Percentiles rank a stretch among this genome's conserved stretches.
These are phyloP conservation scores for Hypericum androsaemum DNA, from an alignment of 345 rosid genomes.

Conservation along the genomic window DNA sequence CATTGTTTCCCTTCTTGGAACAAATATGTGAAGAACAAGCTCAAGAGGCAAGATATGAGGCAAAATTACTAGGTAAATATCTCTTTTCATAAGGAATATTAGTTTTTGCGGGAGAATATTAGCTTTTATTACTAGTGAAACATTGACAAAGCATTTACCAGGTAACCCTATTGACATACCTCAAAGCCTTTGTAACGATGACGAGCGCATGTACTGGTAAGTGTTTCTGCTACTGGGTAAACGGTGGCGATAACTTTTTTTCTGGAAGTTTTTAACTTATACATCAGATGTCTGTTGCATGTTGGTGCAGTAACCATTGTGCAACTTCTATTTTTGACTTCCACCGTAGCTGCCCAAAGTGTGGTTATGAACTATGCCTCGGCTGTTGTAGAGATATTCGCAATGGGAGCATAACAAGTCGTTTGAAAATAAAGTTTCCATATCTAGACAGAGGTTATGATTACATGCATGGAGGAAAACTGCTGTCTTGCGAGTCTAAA, in stretches of 20 bases:
- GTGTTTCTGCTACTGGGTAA: conserved; percentile 2
- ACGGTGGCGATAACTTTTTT: no score
- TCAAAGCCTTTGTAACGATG: conserved; percentile 28
- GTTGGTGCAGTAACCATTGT: conserved; percentile 61
- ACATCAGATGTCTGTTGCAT: not conserved
- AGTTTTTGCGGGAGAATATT: no score
- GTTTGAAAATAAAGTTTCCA: conserved; percentile 32
- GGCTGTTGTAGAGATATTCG: conserved; percentile 76
- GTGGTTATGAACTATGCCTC: conserved; percentile 72
- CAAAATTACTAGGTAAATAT: conserved; percentile 38
- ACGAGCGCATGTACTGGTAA: conserved; percentile 84
- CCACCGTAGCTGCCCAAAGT: conserved; percentile 68
- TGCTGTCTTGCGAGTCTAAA: no score
- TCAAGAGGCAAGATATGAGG: conserved; percentile 49
- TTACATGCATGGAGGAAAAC: not conserved
- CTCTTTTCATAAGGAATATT: conserved; percentile 3
- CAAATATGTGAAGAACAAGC: conserved; percentile 42
- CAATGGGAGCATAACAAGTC: conserved; percentile 27
- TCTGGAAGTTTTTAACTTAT: no score
- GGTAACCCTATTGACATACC: conserved; percentile 17
- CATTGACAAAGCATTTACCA: no score
- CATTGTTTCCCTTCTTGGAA: conserved; percentile 49
- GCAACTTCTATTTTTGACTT: conserved; percentile 80
- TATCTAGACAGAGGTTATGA: conserved; percentile 42
- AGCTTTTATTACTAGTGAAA: no score